Evolutionary conservation across 805 yeast genomes (phyloP).

Genomic region (Yamadazyma kitorensis): DNA sequence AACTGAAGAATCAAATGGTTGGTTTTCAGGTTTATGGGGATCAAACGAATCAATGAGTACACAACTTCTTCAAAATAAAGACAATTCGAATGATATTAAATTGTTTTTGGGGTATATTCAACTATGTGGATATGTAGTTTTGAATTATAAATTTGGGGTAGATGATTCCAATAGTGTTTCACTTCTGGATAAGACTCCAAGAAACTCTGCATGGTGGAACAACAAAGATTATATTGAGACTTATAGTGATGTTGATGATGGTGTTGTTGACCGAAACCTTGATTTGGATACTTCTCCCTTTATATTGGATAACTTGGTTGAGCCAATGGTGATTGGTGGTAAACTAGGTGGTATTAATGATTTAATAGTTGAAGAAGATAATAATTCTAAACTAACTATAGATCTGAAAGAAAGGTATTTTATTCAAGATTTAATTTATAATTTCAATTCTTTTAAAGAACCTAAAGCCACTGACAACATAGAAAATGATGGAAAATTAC

Average conservation of each 20-base stretch:
- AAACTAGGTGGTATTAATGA: slow-evolving; percentile 38
- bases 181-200: slow-evolving; percentile 12
- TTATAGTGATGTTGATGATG: slow-evolving; percentile 22
- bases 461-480: slow-evolving; percentile 5
- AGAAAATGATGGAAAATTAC: slow-evolving; percentile 12
- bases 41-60: background rate
- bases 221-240: slow-evolving; percentile 31
- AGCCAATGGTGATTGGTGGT: slow-evolving; percentile 27
- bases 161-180: slow-evolving; percentile 10
- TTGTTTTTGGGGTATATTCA: slow-evolving; percentile 38
- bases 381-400: slow-evolving; percentile 13
- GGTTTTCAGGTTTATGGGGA: slow-evolving; percentile 9
- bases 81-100: slow-evolving; percentile 15
- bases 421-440: slow-evolving; percentile 34
- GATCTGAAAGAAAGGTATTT: slow-evolving; percentile 21
- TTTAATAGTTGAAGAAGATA: slow-evolving; percentile 19
- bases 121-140: slow-evolving; percentile 36
- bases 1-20: slow-evolving; percentile 2
- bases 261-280: slow-evolving; percentile 18
- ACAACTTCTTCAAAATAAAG: slow-evolving; percentile 2
- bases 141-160: slow-evolving; percentile 32
- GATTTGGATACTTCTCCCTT: slow-evolving; percentile 11
- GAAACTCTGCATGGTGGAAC: slow-evolving; percentile 30
- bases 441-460: slow-evolving; percentile 24
- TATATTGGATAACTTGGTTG: slow-evolving; percentile 10